These are phyloP conservation scores for Arthrinium phaeospermum DNA, from an alignment of 2,329 filamentous ascomycete genomes.

Conservation along the genomic window DNA sequence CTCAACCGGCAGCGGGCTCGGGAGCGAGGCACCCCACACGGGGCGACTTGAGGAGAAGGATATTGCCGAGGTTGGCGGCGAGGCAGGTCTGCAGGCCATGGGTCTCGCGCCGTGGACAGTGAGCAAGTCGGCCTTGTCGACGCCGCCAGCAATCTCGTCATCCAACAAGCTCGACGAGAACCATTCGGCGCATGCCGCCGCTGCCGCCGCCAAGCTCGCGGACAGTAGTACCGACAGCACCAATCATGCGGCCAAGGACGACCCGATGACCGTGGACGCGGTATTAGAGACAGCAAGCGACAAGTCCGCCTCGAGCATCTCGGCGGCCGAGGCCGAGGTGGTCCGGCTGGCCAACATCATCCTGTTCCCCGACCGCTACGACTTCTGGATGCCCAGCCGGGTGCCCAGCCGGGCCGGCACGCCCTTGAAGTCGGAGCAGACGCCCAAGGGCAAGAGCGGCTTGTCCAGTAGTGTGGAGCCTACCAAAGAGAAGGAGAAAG, in stretches of 20 bases:
- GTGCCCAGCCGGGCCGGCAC: constrained; percentile 21
- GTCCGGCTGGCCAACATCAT: constrained; percentile 62
- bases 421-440: neutral
- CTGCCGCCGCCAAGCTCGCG: neutral
- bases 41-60: constrained; percentile 56
- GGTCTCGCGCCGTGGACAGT: constrained; percentile 58
- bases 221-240: neutral
- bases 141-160: constrained; percentile 32
- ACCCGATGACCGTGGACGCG: constrained; percentile 24
- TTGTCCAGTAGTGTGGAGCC: neutral
- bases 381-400: constrained; percentile 52
- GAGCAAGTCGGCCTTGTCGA: constrained; percentile 32
- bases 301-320: constrained; percentile 36
- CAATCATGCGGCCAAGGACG: constrained; percentile 26
- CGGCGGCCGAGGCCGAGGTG: constrained; percentile 56
- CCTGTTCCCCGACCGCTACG: constrained; percentile 58
- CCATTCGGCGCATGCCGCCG: neutral
- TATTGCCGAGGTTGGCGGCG: constrained; percentile 56
- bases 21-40: constrained; percentile 57
- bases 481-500: neutral
- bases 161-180: constrained; percentile 3
- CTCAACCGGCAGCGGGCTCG: constrained; percentile 55
- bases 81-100: constrained; percentile 61
- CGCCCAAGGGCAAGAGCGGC: neutral
- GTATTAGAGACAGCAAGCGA: constrained; percentile 27